Conservation (phyloP, 306 rosid genomes). For the Delonix regia region DNA sequence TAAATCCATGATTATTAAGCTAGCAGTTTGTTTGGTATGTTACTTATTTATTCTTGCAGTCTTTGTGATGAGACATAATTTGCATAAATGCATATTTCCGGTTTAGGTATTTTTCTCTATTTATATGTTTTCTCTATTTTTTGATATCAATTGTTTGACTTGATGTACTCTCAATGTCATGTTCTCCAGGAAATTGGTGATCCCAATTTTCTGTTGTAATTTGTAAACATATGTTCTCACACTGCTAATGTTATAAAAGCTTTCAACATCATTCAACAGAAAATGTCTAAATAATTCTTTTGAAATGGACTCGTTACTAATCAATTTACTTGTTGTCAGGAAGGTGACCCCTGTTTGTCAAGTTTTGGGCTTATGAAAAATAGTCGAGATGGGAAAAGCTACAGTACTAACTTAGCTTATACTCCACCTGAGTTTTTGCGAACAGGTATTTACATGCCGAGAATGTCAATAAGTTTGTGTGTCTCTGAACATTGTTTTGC, state of each 20-base stretch:
- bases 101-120: slow-evolving; percentile 11
- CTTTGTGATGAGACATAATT: slow-evolving; percentile 2
- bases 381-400: slow-evolving; percentile 97
- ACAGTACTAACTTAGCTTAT: slow-evolving; percentile 90
- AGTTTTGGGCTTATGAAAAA: slow-evolving; percentile 96
- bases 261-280: background rate
- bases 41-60: slow-evolving; percentile 5
- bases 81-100: slow-evolving; percentile 14
- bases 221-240: slow-evolving; percentile 10
- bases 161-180: background rate
- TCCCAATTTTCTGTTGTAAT: slow-evolving; percentile 9
- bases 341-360: slow-evolving; percentile 90
- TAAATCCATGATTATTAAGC: slow-evolving; percentile 18
- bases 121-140: background rate
- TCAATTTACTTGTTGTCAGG: slow-evolving; percentile 54
- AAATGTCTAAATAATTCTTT: slow-evolving; percentile 5
- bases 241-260: slow-evolving; percentile 10
- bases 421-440: slow-evolving; percentile 97
- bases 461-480: background rate
- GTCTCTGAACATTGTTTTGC: background rate
- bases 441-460: slow-evolving; percentile 57
- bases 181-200: background rate
- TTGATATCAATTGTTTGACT: slow-evolving; percentile 2
- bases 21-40: slow-evolving; percentile 9
- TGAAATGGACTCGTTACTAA: slow-evolving; percentile 25